A percentile compares a stretch with the other conserved stretches of the same genome.
Conservation (phyloP, 2,329 filamentous ascomycete genomes). For the Cladosporium sp. region DNA sequence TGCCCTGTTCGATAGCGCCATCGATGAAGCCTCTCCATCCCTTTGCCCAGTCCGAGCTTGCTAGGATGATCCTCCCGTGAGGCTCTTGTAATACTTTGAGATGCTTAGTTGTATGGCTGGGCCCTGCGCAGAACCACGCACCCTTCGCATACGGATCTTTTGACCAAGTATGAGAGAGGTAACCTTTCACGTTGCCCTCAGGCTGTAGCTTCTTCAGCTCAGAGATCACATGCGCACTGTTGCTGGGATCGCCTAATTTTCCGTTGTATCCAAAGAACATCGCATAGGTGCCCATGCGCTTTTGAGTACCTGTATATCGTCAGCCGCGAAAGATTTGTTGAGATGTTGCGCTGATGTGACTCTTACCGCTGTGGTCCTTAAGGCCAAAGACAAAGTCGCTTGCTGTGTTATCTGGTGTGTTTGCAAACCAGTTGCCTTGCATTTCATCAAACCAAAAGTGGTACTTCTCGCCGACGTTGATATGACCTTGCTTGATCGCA, state of each 20-base stretch:
- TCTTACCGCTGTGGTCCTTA: constrained; percentile 13
- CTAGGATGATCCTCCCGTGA: constrained; percentile 29
- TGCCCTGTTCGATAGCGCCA: constrained; percentile 32
- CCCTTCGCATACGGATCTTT: constrained; percentile 29
- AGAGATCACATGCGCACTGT: neutral
- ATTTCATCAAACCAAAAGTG: constrained; percentile 15
- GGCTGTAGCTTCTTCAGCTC: neutral
- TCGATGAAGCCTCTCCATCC: constrained; percentile 35
- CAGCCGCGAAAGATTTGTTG: constrained; percentile 1
- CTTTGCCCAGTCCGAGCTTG: constrained; percentile 33
- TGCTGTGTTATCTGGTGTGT: neutral
- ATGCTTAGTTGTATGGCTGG: constrained; percentile 17
- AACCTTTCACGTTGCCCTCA: constrained; percentile 8
- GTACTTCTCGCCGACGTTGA: constrained; percentile 29
- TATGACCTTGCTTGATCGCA: constrained; percentile 25
- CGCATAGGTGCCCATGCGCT: neutral
- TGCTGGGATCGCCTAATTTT: constrained; percentile 1
- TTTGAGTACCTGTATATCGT: too few species aligned
- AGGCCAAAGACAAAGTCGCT: constrained; percentile 8
- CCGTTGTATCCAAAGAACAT: neutral
- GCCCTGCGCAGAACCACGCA: constrained; percentile 23
- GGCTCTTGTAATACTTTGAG: constrained; percentile 24
- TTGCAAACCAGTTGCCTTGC: constrained; percentile 4
- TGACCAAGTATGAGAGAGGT: constrained; percentile 28
- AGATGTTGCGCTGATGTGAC: neutral